These are phyloP conservation scores for Epichloe aotearoae DNA, from an alignment of 2,329 filamentous ascomycete genomes.

Conservation along the genomic window DNA sequence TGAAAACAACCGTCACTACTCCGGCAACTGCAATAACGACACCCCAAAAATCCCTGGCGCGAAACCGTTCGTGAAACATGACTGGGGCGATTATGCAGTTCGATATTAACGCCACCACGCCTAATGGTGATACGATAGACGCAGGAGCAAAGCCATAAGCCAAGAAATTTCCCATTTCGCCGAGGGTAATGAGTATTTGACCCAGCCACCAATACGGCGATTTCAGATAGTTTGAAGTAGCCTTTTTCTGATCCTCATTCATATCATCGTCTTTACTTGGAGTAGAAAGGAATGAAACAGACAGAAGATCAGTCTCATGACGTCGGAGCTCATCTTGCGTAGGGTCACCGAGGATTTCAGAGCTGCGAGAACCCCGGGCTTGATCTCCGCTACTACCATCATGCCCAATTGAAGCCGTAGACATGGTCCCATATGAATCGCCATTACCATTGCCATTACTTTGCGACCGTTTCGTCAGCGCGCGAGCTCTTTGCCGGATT, in stretches of 20 bases:
- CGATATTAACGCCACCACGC: slow-evolving; percentile 90
- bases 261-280: slow-evolving; percentile 13
- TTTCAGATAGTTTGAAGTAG: slow-evolving; percentile 61
- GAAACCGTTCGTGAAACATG: slow-evolving; percentile 83
- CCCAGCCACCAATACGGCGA: slow-evolving; percentile 96
- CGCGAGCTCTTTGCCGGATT: slow-evolving; percentile 39
- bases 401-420: slow-evolving; percentile 7
- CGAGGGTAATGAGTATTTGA: slow-evolving; percentile 81
- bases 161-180: slow-evolving; percentile 91
- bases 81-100: slow-evolving; percentile 95
- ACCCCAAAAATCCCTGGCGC: slow-evolving; percentile 72
- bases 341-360: slow-evolving; percentile 19
- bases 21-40: slow-evolving; percentile 78
- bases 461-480: slow-evolving; percentile 35
- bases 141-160: slow-evolving; percentile 96
- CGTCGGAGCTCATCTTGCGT: slow-evolving; percentile 11
- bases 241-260: slow-evolving; percentile 20
- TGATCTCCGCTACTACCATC: slow-evolving; percentile 10
- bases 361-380: slow-evolving; percentile 14
- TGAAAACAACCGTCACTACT: slow-evolving; percentile 84
- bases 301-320: slow-evolving; percentile 38
- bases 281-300: slow-evolving; percentile 33
- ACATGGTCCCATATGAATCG: slow-evolving; percentile 23
- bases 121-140: slow-evolving; percentile 90
- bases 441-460: slow-evolving; percentile 14